Evolutionary conservation across 2,329 filamentous ascomycete genomes (phyloP), one percentile per base, ranked within the genome.

Genomic region (Phaeosphaeria sp.): DNA sequence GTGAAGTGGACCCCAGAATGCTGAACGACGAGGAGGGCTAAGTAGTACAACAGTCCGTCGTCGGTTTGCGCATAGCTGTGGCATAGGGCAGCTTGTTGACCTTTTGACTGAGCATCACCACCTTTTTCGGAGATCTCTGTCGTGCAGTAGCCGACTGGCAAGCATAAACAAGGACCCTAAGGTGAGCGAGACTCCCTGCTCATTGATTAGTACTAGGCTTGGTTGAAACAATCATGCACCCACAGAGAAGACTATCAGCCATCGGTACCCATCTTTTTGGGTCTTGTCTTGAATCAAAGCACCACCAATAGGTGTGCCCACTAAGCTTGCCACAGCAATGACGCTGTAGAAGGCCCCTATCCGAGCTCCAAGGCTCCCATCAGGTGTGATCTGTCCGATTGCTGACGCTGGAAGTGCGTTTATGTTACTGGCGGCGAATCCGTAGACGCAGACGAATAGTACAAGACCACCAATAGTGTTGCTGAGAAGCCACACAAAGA

Each of bases 331-430:
- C 30, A 92, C 77, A 1, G 86, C 83, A 55, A 87, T 81, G 47
- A 88, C 73, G 17, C 86, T 83, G 70, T 90, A 91, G 24, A 86
- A 81, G 0, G 84, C 83, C 0, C 91, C 91, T 2, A 84, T 87
- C 6, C 90, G 82, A 1, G 88, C 84, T 15, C 91, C 91, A 33
- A 93, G 88, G 72, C 91, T 83, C 20, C 85, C 81, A 39, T 91
- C 84, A 46, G 91, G 88, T 1, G 86, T 88, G 60, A 92, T 89
- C 67, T 92, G 89, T 1, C 88, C 89, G 21, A 93, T 80, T 15
- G 90, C 78, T 0, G 88, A 83, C 0, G 90, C 87, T 0, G 81
- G 80, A 18, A 92, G 78, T 0, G 85, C 85, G 36, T 90, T 84
- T 65, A 88, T 90, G 2, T 86, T 85, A 13, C 90, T 90, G 0